Evolutionary conservation across 129 eudicot genomes (phyloP).

Genomic region (Artemisia argyi): DNA sequence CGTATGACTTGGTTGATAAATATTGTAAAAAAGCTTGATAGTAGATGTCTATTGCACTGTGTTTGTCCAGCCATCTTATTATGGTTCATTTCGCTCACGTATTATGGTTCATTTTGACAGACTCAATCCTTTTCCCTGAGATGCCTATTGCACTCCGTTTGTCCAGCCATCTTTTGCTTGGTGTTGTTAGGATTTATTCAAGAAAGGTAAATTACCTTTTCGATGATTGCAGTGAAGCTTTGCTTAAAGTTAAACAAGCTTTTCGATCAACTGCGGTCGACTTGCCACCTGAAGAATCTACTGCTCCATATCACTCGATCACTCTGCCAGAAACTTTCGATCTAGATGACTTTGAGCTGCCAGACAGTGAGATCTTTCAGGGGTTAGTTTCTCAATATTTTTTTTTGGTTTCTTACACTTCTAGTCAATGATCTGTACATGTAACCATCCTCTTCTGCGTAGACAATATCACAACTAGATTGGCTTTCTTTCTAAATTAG

Average conservation of each 20-base stretch:
- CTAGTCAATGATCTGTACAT: constrained; percentile 2
- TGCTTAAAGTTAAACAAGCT: constrained; percentile 95
- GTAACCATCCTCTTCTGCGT: neutral
- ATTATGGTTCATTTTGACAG: constrained; percentile 43
- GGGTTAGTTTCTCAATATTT: constrained; percentile 55
- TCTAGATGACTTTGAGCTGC: constrained; percentile 97
- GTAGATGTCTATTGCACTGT: too few species aligned
- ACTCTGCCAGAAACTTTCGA: constrained; percentile 96
- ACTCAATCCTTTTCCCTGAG: constrained; percentile 87
- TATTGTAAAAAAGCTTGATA: too few species aligned
- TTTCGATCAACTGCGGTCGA: constrained; percentile 93
- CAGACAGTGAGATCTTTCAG: constrained; percentile 76
- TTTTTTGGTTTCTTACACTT: constrained; percentile 1
- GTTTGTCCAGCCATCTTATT: neutral
- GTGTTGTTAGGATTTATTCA: constrained; percentile 95
- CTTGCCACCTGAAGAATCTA: constrained; percentile 95
- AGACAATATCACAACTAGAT: too few species aligned
- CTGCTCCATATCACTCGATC: constrained; percentile 95
- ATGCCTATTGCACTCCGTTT: constrained; percentile 96
- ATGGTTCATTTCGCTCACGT: constrained; percentile 3
- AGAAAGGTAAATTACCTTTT: constrained; percentile 89
- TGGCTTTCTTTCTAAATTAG: too few species aligned
- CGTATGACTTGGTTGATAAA: too few species aligned
- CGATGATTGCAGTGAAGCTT: constrained; percentile 96
- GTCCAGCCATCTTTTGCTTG: constrained; percentile 98